Evolutionary conservation across 2,329 filamentous ascomycete species (phyloP).

Genomic region (Neopestalotiopsis sp.): DNA sequence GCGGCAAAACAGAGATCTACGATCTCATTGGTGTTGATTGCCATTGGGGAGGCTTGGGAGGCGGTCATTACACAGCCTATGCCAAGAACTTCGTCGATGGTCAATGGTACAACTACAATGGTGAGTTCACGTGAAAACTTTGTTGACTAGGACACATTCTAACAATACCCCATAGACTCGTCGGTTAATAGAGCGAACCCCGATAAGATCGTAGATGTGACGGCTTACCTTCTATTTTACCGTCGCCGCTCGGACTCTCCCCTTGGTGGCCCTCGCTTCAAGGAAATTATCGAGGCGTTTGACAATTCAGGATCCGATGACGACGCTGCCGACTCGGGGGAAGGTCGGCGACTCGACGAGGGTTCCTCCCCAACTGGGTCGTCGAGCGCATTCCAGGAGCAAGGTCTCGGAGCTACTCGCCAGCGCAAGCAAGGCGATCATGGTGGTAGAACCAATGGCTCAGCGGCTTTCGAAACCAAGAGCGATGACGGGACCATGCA

Average conservation of each 20-base stretch:
- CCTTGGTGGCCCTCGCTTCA: conserved; percentile 79
- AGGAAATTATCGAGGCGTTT: conserved; percentile 71
- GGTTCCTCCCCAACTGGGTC: conserved; percentile 86
- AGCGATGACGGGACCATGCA: conserved; percentile 29
- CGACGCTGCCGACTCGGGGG: conserved; percentile 66
- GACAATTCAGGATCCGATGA: conserved; percentile 54
- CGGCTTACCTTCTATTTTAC: conserved; percentile 95
- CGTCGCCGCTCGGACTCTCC: conserved; percentile 79
- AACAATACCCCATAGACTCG: conserved; percentile 64
- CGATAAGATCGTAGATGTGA: conserved; percentile 69
- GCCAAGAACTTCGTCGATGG: conserved; percentile 90
- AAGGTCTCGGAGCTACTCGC: conserved; percentile 78
- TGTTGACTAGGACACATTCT: not conserved
- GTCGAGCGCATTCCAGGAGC: conserved; percentile 76
- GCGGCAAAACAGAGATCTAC: conserved; percentile 83
- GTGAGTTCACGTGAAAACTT: conserved; percentile 55
- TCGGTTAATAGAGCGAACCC: conserved; percentile 69
- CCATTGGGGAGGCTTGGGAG: conserved; percentile 90
- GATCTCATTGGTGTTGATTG: conserved; percentile 96
- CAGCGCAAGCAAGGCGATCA: conserved; percentile 58
- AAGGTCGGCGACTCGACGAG: conserved; percentile 84
- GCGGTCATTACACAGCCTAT: conserved; percentile 94
- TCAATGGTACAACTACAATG: conserved; percentile 97
- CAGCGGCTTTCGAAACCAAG: conserved; percentile 21
- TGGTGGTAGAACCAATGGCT: conserved; percentile 51